Base-by-base conservation (phyloP, 2,329 filamentous ascomycete species). In the Colletotrichum spaethianum region DNA sequence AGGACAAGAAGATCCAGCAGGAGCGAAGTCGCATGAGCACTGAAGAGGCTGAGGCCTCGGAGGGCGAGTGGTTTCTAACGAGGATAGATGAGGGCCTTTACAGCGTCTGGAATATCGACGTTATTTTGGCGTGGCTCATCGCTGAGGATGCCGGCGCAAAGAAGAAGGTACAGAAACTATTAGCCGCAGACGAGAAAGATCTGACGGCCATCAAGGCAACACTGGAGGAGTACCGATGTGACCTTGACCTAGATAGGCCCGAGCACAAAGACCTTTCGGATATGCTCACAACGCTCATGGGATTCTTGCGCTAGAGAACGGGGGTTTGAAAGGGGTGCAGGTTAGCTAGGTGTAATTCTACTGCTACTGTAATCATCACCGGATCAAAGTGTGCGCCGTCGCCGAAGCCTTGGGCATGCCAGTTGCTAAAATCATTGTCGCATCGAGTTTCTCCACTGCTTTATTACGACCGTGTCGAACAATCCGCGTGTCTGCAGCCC, bases 111-210 rank as follows among this genome's bases (percentile, higher is more conserved):
- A 93, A 90, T 2, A 89, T 96, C 56, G 96, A 98, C 83, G 88
- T 95, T 0, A 90, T 96, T 38, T 82, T 99, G 38, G 94, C 95
- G 16, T 99, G 96, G 96, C 86, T 98, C 40, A 88, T 94, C 9
- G 96, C 95, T 0, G 96, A 99, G 82, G 96, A 99, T 77, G 87
- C 86, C 42, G 94, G 94, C 0, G 93, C 94, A 1, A 90, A 87
- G 76, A 86, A 83, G 67, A 92, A 87, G 76, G 90, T 98, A 40
- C 82, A 86, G 61, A 83, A 86, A 28, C 82, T 93, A 4, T 83
- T 98, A 50, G 90, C 88, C 0, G 92, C 94, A 72, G 86, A 88
- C 26, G 93, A 93, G 75, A 92, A 94, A 78, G 85, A 86, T 9
- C 78, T 97, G 23, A 84, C 79, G 4, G 85, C 91, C 20, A 82